Evolutionary conservation across 371 early-diverging fungal genomes (phyloP).

Genomic region (Actinomucor elegans): DNA sequence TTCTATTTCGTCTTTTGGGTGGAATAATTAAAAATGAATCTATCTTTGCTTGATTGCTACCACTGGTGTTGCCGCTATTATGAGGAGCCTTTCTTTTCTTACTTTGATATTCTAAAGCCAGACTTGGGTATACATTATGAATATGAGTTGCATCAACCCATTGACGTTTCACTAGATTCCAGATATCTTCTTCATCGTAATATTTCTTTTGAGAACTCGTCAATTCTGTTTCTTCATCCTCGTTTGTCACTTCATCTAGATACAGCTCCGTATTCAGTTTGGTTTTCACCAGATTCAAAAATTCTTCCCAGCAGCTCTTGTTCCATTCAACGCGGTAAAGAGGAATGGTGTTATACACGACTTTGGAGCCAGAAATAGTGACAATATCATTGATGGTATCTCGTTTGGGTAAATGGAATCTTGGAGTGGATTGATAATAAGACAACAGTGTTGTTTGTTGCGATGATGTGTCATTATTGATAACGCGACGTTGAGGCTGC

Average conservation of each 20-base stretch:
- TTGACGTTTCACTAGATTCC: conserved; percentile 16
- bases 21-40: neutral
- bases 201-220: neutral
- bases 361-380: neutral
- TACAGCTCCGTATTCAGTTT: neutral
- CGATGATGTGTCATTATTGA: neutral
- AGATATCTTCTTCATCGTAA: neutral
- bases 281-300: neutral
- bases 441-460: neutral
- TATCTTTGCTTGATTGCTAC: neutral
- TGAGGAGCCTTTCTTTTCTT: neutral
- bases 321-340: conserved; percentile 21
- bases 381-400: neutral
- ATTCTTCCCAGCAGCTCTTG: neutral
- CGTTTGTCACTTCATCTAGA: neutral
- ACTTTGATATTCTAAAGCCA: conserved; percentile 11
- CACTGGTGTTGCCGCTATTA: neutral
- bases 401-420: neutral
- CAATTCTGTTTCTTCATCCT: neutral
- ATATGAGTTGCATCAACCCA: conserved; percentile 19
- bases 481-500: neutral
- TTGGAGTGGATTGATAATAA: neutral
- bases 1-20: neutral
- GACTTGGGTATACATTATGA: conserved; percentile 1
- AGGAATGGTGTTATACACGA: neutral